phyloP scores from a whole-genome alignment of 1,139 yeast genomes.

The Saccharomyces hybrid region DNA sequence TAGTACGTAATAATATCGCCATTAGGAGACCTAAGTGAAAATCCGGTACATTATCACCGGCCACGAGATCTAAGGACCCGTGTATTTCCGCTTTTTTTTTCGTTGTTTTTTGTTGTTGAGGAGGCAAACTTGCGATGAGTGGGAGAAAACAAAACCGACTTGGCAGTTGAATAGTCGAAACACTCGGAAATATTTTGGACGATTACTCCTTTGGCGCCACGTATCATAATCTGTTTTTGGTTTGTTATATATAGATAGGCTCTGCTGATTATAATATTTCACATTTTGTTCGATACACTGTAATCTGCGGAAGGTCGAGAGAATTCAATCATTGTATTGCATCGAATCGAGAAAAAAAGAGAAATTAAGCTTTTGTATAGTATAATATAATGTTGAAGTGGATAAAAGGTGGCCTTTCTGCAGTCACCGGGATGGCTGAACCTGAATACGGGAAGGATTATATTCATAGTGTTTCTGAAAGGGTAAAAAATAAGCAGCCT shows the following conservation, averaged over 20 bases:
- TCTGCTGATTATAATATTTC: neutral
- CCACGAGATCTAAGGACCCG: neutral
- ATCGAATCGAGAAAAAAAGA: neutral
- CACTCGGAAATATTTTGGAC: neutral
- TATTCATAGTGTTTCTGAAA: conserved; percentile 69
- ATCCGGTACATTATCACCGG: neutral
- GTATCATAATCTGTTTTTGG: neutral
- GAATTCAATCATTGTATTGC: conserved; percentile 1
- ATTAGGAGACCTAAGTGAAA: neutral
- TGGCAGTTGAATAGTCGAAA: neutral
- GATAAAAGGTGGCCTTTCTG: conserved; percentile 83
- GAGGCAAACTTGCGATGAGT: conserved; percentile 1
- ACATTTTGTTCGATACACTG: neutral
- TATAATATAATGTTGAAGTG: conserved; percentile 55
- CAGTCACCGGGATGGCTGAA: conserved; percentile 93
- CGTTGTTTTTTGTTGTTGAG: neutral
- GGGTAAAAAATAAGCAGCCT: conserved; percentile 50
- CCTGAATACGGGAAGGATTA: conserved; percentile 94
- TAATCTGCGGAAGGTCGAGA: neutral
- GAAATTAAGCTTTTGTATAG: neutral
- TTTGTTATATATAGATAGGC: neutral
- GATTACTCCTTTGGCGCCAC: neutral
- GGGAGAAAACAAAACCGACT: neutral
- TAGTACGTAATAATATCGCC: neutral
- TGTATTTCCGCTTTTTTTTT: neutral